phyloP scores from a whole-genome alignment of 2,329 filamentous ascomycete species.

The Hypoxylon sp. region DNA sequence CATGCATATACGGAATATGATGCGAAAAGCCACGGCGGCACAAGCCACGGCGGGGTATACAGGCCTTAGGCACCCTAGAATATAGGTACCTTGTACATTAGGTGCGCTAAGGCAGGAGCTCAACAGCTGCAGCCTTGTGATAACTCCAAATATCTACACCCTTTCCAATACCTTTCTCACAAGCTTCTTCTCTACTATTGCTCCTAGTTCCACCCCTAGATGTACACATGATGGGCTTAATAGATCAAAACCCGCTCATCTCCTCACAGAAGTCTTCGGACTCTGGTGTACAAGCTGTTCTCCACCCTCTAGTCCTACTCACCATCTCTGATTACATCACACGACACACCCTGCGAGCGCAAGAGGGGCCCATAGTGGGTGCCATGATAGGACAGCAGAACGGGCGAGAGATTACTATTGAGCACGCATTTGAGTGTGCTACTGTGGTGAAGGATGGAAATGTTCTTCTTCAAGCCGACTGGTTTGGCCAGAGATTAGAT shows the following conservation, averaged over 20 bases:
- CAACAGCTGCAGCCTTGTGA: conserved; percentile 29
- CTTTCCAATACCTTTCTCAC: conserved; percentile 7
- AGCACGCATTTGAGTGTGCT: conserved; percentile 91
- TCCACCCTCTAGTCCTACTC: conserved; percentile 94
- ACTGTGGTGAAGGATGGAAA: conserved; percentile 65
- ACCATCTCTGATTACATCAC: conserved; percentile 98
- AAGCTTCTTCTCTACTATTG: conserved; percentile 8
- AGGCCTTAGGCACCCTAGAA: background rate
- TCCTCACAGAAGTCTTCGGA: conserved; percentile 76
- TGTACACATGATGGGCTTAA: conserved; percentile 61
- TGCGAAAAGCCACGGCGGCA: too few species aligned
- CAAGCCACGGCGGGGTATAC: background rate
- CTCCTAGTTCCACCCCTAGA: background rate
- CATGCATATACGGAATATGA: too few species aligned
- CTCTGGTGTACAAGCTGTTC: conserved; percentile 80
- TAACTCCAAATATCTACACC: conserved; percentile 8
- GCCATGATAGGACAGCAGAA: conserved; percentile 92
- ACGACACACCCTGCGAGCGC: conserved; percentile 82
- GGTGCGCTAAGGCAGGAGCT: conserved; percentile 12
- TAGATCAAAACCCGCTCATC: conserved; percentile 66
- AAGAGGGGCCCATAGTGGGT: conserved; percentile 82
- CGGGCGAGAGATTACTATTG: conserved; percentile 89
- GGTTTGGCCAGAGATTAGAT: conserved; percentile 82
- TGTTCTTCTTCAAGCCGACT: conserved; percentile 72
- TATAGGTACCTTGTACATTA: too few species aligned